Base-by-base conservation (phyloP, 441 rosid species). In the Oxalis stricta region DNA sequence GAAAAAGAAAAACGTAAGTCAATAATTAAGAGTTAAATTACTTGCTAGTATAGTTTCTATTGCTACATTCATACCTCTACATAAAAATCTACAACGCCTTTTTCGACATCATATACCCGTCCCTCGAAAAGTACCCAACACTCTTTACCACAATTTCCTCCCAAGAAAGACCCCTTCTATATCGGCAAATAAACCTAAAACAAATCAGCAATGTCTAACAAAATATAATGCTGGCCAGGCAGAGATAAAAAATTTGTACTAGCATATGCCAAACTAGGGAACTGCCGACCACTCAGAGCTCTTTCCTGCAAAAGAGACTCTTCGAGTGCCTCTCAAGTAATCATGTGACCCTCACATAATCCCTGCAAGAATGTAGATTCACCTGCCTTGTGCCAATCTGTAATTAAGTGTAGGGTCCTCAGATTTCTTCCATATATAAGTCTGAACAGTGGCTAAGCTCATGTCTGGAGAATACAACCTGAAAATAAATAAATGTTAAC, bases 401-500 rank as follows among this genome's bases (percentile, higher is more conserved):
- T 85, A 93, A 68, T 85, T 85, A 35, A 93, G 96, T 48, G 85
- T 68, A 63, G 88, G 67, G 70, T 93, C 99, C 62, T 93, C 97
- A 3, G 86, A 73, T 73, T 85, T 93, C 80, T 93, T 93, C 99
- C 99, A 93, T 44, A 93, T 32, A 50, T 93, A 93, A 41, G 95
- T 72, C 42, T 87, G 74, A 18, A 85, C 96, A 2, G 99, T 88
- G 36, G 99, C 99, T 62, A 93, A 67, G 75, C 99, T 93, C 99
- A 93, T 93, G 48, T 88, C 97, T 2, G 95, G 84, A 60, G 91
- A n/a, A 70, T 53, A 93, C 69, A 42, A 85, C 94, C 99, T 93
- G 75, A 52, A 56, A 53, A 39, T 33, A 14, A 40, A 26, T 18
- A n/a, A 23, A 44, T 15, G 17, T 23, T 24, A n/a, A 28, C 45